Base-by-base conservation (phyloP, 371 early-diverging fungal species). In the Dentiscutata heterogama region DNA sequence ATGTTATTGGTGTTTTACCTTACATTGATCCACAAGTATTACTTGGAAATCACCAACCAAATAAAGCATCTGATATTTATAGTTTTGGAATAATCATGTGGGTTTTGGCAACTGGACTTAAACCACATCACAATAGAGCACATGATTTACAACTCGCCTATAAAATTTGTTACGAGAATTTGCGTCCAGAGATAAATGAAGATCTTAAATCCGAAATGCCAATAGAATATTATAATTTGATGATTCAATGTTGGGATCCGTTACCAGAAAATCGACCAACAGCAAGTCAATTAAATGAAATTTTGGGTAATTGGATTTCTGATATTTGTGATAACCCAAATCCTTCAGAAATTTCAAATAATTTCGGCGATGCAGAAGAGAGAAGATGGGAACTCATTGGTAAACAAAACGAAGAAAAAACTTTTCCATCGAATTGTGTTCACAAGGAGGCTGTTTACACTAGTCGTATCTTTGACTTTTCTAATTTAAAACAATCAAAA, bases 311-410 rank as follows among this genome's bases (percentile, higher is more conserved):
- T 58, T 58, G 58, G 58, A 46, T 78, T 29, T 46, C 64, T 20
- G 42, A 29, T 61, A 61, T 78, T 50, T 78, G 78, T 78, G 65
- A 78, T 78, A 39, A 78, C 16, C 78, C 78, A 2, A 31, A 20
- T 11, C 78, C 78, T 16, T 27, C 61, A 4, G 50, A 25, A 13
- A 50, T 78, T 51, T 63, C 78, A 2, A 22, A 46, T 20, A 39
- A 64, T 22, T 78, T 78, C 50, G 25, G 8, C 3, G 25, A 64
- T 54, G 78, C 78, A 27, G 78, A 64, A 22, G 65, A 64, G 20
- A 63, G 39, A 71, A 71, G 31, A 29, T 64, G 58, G 58, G 58
- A 58, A 10, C 22, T 58, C 27, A 67, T 67, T 39, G 35, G 29
- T 20, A 67, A 18, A 31, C 35, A 35, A 31, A 67, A n/a, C n/a